Conservation (phyloP, 495 filamentous ascomycete species). For the Hypoxylon rickii region DNA sequence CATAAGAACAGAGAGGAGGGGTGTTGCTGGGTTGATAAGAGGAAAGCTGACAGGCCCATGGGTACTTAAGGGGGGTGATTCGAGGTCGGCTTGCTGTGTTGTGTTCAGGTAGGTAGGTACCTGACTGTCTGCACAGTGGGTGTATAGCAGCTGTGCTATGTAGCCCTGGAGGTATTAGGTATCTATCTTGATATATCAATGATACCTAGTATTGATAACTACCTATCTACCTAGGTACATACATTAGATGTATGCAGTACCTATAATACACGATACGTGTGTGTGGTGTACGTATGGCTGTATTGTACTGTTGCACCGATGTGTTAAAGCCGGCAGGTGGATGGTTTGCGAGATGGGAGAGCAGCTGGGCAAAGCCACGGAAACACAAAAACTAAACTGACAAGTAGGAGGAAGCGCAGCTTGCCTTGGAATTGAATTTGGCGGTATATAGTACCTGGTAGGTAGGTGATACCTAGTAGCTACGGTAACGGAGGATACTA, state of each 20-base stretch:
- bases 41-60: slow-evolving; percentile 20
- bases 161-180: too few species aligned
- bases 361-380: not conserved
- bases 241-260: too few species aligned
- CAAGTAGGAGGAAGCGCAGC: too few species aligned
- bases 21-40: slow-evolving; percentile 36
- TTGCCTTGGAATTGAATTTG: too few species aligned
- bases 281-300: slow-evolving; percentile 2
- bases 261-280: slow-evolving; percentile 19
- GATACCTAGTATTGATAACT: too few species aligned
- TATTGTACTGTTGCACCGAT: slow-evolving; percentile 27
- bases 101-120: too few species aligned
- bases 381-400: too few species aligned
- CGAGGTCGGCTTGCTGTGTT: too few species aligned
- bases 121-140: too few species aligned
- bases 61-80: slow-evolving; percentile 28
- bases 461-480: not conserved
- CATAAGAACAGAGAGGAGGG: slow-evolving; percentile 31
- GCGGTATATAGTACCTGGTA: not conserved
- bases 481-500: not conserved
- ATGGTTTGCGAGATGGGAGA: not conserved
- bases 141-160: too few species aligned
- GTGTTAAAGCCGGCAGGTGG: not conserved
- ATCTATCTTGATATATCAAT: too few species aligned
- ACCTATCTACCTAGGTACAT: not conserved